A percentile compares a stretch with the other conserved stretches of the same genome.
Conservation (phyloP, 2,329 filamentous ascomycete genomes). For the Bipolaris zeicola region DNA sequence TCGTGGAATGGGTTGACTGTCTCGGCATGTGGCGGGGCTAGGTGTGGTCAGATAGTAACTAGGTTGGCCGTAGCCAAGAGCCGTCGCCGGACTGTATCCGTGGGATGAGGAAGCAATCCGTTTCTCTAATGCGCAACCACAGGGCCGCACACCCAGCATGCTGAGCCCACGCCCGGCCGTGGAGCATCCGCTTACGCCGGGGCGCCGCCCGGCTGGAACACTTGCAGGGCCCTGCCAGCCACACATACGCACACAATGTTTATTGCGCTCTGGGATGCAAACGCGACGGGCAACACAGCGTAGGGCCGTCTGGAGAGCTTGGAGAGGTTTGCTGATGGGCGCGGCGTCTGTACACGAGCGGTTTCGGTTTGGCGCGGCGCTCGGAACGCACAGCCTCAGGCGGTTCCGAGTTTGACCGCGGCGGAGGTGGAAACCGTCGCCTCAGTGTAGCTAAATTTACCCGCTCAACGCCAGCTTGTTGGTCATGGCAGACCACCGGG, state of each 20-base stretch:
- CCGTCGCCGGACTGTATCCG: slow-evolving; percentile 46
- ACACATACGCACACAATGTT: no score
- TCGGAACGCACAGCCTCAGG: slow-evolving; percentile 34
- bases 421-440: slow-evolving; percentile 42
- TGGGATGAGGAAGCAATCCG: slow-evolving; percentile 46
- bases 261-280: slow-evolving; percentile 5
- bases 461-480: slow-evolving; percentile 22
- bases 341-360: not conserved
- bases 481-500: slow-evolving; percentile 20
- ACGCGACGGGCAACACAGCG: not conserved
- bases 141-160: slow-evolving; percentile 13
- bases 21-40: slow-evolving; percentile 44
- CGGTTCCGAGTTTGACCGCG: slow-evolving; percentile 44
- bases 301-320: not conserved
- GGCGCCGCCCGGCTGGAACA: slow-evolving; percentile 24
- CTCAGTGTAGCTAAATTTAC: slow-evolving; percentile 38
- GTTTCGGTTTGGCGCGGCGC: slow-evolving; percentile 34
- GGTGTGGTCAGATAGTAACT: slow-evolving; percentile 27
- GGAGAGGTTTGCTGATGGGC: slow-evolving; percentile 13
- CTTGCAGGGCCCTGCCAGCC: not conserved
- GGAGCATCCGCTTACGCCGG: slow-evolving; percentile 27
- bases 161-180: slow-evolving; percentile 23
- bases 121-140: slow-evolving; percentile 14
- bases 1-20: slow-evolving; percentile 23
- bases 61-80: slow-evolving; percentile 43